These are phyloP conservation scores for Posidonia australis DNA, from an alignment of 106 monocot species.

Conservation along the genomic window DNA sequence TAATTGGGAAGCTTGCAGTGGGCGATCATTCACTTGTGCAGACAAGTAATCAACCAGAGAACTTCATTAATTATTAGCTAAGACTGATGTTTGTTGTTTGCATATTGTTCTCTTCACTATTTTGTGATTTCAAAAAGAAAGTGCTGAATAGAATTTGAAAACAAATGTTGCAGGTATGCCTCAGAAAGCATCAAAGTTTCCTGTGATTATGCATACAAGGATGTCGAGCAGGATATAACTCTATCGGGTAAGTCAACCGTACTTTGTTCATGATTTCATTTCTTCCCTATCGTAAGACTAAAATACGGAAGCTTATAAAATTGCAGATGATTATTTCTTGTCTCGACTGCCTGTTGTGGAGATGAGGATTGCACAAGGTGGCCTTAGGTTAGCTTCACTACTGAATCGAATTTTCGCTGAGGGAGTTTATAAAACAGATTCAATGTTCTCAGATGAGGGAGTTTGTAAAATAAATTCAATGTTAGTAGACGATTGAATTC, in stretches of 20 bases:
- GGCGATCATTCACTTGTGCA: slow-evolving; percentile 44
- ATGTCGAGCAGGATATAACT: slow-evolving; percentile 60
- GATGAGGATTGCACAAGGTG: slow-evolving; percentile 73
- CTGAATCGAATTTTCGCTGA: slow-evolving; percentile 52
- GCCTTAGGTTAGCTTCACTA: slow-evolving; percentile 53
- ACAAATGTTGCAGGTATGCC: slow-evolving; percentile 51
- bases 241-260: slow-evolving; percentile 41
- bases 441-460: neutral
- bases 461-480: too few relatives aligned
- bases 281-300: neutral
- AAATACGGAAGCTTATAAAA: neutral
- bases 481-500: too few relatives aligned
- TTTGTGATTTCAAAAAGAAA: neutral
- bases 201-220: slow-evolving; percentile 89
- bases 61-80: neutral
- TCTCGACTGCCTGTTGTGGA: slow-evolving; percentile 62
- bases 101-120: neutral
- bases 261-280: neutral
- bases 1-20: slow-evolving; percentile 47
- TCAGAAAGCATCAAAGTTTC: slow-evolving; percentile 56
- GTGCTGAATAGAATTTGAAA: neutral
- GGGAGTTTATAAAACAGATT: neutral
- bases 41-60: slow-evolving; percentile 62
- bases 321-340: slow-evolving; percentile 74
- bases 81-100: neutral